Base-by-base conservation (phyloP, 164 flowering plant genomes). In the Annona squamosa region DNA sequence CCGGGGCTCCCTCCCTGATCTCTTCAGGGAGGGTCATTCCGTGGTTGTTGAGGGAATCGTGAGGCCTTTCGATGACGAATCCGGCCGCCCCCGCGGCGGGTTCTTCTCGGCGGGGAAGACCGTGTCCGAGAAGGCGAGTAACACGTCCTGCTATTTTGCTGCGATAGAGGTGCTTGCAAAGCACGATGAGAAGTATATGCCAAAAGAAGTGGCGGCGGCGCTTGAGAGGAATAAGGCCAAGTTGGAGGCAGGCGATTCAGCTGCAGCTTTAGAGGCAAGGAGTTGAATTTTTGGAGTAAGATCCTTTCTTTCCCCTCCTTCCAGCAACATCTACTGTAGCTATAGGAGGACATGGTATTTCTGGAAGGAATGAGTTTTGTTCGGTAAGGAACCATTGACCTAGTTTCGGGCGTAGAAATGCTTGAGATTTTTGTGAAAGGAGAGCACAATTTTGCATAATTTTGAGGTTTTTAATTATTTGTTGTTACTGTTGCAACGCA, bases 101-200 rank as follows among this genome's bases (percentile, higher is more conserved):
- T 76, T 66, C 10, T 76, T 78, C 37, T 3, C 72, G 4, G 48
- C 63, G 19, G 81, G 75, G 45, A 82, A 73, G 80, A 18, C 63
- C 3, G 83, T 86, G 13, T 76, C 89, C 0, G 87, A 59, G 47
- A 94, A 92, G 75, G 97, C 98, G 0, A 84, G 89, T 77, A 82
- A 80, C 10, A 78, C 79, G 46, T 90, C 83, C 0, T 92, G 86
- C 74, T 94, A 82, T 69, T 94, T 94, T 62, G 62, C 84, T 9
- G 98, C 93, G 0, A 77, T 80, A 0, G 97, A 92, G 81, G 98
- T 94, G 18, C 84, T 94, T 69, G 98, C 97, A 0, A 94, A 94
- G 88, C 98, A 94, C 62, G 98, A 94, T 59, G 97, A 92, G 86
- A 94, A 94, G 86, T 94, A 94, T 74, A 94, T 94, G 97, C 98